These are phyloP conservation scores for Gossypium turneri DNA, from an alignment of 345 rosid genomes.

Conservation along the genomic window DNA sequence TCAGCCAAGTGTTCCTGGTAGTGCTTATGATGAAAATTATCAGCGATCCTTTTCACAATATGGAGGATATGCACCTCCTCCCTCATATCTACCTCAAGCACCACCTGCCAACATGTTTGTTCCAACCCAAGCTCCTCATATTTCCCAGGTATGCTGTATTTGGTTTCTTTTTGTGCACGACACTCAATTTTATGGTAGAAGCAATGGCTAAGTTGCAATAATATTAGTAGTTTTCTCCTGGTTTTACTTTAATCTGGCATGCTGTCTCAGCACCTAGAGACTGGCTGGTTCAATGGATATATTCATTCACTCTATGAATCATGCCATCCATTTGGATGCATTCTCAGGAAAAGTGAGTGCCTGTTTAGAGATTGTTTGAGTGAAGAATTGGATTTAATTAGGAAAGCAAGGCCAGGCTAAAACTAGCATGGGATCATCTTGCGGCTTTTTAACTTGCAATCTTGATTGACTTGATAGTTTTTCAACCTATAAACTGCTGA, in stretches of 20 bases:
- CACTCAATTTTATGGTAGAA: constrained; percentile 4
- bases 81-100: constrained; percentile 38
- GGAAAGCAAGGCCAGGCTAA: not conserved
- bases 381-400: not conserved
- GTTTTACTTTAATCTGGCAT: not conserved
- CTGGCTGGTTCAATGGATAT: not conserved
- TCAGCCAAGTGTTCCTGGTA: constrained; percentile 44
- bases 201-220: not conserved
- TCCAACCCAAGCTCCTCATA: constrained; percentile 54
- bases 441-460: not conserved
- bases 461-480: not conserved
- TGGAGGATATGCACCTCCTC: constrained; percentile 50
- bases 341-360: not conserved
- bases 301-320: not conserved
- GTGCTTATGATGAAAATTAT: constrained; percentile 59
- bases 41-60: constrained; percentile 52
- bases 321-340: not conserved
- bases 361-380: not conserved
- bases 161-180: not conserved
- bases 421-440: not conserved
- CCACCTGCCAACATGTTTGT: constrained; percentile 60
- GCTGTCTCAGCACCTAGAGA: not conserved
- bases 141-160: constrained; percentile 50
- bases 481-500: not conserved
- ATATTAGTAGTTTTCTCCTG: not conserved